Percentiles rank a stretch among this genome's conserved stretches.
phyloP scores from a whole-genome alignment of 345 rosid genomes.

The Acer saccharum region DNA sequence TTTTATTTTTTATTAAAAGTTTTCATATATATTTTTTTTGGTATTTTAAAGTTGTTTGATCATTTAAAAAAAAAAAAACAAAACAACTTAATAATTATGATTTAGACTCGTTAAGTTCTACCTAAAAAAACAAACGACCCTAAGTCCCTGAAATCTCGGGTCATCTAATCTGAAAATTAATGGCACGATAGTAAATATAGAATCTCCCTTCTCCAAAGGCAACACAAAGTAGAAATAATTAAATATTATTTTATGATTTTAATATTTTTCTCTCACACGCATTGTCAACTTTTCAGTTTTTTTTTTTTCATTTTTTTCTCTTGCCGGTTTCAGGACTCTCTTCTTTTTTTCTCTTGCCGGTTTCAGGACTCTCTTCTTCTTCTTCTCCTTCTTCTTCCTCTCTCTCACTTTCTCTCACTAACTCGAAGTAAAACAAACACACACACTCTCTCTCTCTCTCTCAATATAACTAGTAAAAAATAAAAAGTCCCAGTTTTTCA shows the following conservation, averaged over 20 bases:
- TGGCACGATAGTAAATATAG: conserved; percentile 23
- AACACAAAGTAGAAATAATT: background rate
- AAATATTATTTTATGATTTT: background rate
- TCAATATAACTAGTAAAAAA: background rate
- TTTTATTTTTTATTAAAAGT: too few species aligned
- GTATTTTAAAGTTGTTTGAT: too few species aligned
- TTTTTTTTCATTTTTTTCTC: background rate
- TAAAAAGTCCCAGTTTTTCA: background rate
- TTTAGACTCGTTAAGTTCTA: too few species aligned
- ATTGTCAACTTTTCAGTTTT: conserved; percentile 34
- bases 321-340: background rate
- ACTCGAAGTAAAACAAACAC: background rate
- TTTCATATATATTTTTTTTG: too few species aligned
- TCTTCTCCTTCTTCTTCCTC: background rate
- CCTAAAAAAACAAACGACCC: too few species aligned
- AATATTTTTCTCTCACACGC: conserved; percentile 15
- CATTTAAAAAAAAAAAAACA: too few species aligned
- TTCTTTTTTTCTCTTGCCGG: background rate
- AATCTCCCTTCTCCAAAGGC: background rate
- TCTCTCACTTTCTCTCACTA: background rate
- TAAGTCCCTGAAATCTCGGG: background rate
- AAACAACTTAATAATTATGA: too few species aligned
- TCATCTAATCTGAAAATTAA: background rate
- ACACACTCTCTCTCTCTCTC: background rate
- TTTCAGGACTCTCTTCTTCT: background rate